Conservation (phyloP, 345 rosid genomes). For the Salix purpurea region DNA sequence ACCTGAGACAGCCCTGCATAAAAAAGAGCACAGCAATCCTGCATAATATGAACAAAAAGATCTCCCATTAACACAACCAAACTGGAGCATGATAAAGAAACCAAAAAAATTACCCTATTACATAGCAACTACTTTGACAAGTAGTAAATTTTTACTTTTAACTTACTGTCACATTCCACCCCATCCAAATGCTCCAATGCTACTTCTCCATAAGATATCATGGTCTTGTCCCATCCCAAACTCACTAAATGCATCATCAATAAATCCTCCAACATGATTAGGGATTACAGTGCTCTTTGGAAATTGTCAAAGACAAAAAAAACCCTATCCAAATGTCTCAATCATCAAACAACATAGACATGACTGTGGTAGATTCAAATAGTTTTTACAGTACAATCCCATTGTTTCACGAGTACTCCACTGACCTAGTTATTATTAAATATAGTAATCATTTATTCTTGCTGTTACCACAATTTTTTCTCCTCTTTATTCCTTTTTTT, state of each 20-base stretch:
- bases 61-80: background rate
- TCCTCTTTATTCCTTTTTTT: background rate
- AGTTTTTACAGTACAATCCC: background rate
- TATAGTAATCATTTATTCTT: background rate
- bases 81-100: background rate
- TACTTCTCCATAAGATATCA: background rate
- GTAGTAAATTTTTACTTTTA: background rate
- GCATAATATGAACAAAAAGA: background rate
- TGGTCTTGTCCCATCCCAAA: background rate
- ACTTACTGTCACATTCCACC: background rate
- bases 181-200: background rate
- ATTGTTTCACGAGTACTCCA: background rate
- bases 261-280: background rate
- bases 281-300: background rate
- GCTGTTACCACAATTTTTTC: background rate
- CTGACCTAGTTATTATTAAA: background rate
- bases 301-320: background rate
- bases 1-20: background rate
- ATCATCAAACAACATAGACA: background rate
- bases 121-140: background rate
- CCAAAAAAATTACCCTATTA: background rate
- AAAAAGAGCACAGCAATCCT: background rate
- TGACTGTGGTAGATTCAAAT: background rate
- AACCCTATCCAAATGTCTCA: background rate
- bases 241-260: background rate